Conservation (phyloP, 352 stramenopile genomes). For the Globisporangium spiculum region DNA sequence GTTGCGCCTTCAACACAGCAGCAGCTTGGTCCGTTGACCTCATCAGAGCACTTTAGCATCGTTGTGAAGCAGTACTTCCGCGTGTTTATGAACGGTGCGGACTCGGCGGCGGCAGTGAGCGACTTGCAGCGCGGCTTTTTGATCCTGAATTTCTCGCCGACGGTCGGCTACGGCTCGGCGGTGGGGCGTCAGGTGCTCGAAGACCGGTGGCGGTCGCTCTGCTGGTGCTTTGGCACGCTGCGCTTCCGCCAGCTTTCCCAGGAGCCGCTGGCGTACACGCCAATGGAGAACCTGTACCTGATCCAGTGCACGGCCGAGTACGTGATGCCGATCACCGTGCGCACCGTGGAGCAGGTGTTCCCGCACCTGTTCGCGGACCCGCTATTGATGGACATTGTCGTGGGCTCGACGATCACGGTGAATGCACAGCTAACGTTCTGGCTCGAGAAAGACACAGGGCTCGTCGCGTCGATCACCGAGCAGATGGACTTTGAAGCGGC, state of each 20-base stretch:
- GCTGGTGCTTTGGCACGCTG: slow-evolving; percentile 10
- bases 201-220: slow-evolving; percentile 12
- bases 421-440: slow-evolving; percentile 8
- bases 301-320: slow-evolving; percentile 14
- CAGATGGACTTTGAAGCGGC: slow-evolving; percentile 15
- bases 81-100: neutral
- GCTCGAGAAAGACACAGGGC: slow-evolving; percentile 14
- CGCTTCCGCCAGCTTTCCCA: slow-evolving; percentile 10
- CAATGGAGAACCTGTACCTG: slow-evolving; percentile 10
- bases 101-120: slow-evolving; percentile 4
- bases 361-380: slow-evolving; percentile 6
- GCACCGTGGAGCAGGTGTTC: slow-evolving; percentile 10
- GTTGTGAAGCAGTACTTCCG: slow-evolving; percentile 15
- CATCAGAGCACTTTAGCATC: neutral
- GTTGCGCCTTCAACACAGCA: neutral
- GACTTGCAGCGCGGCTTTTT: slow-evolving; percentile 5
- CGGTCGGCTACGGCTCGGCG: slow-evolving; percentile 10
- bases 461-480: slow-evolving; percentile 13
- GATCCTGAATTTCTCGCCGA: slow-evolving; percentile 3
- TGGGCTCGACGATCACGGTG: slow-evolving; percentile 6
- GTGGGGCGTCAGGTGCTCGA: slow-evolving; percentile 3
- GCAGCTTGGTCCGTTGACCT: neutral
- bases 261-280: slow-evolving; percentile 10
- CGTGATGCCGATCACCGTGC: slow-evolving; percentile 8
- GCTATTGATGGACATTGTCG: slow-evolving; percentile 1